These are phyloP conservation scores for Chaetoceros muelleri DNA, from an alignment of 108 stramenopile species.

Conservation along the genomic window DNA sequence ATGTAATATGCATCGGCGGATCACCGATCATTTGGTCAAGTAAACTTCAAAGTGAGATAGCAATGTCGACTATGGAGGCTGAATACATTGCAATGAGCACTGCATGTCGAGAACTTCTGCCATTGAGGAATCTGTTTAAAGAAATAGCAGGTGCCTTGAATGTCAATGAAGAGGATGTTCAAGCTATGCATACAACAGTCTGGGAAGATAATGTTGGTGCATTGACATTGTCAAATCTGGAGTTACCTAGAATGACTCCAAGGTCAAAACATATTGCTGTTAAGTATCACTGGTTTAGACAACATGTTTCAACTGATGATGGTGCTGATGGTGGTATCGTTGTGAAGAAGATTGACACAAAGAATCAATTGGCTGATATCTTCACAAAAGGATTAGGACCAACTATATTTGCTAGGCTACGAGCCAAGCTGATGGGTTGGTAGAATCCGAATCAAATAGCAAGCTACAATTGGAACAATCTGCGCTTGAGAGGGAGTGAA, in stretches of 20 bases:
- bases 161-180: no score
- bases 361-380: slow-evolving; percentile 18
- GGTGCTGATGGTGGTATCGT: slow-evolving; percentile 3
- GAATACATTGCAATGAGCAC: slow-evolving; percentile 20
- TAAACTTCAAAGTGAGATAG: slow-evolving; percentile 32
- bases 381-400: slow-evolving; percentile 20
- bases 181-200: not conserved
- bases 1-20: slow-evolving; percentile 12
- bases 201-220: slow-evolving; percentile 24
- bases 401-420: not conserved
- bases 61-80: slow-evolving; percentile 33
- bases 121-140: slow-evolving; percentile 15
- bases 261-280: slow-evolving; percentile 23
- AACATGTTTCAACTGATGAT: slow-evolving; percentile 3
- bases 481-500: no score
- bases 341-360: no score
- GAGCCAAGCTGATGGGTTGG: slow-evolving; percentile 26
- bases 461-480: no score
- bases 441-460: no score
- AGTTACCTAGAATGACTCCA: slow-evolving; percentile 15
- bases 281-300: slow-evolving; percentile 27
- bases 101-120: slow-evolving; percentile 18
- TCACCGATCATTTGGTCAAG: slow-evolving; percentile 32
- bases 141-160: no score
- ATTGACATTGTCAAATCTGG: slow-evolving; percentile 10